Conservation (phyloP, 345 rosid genomes). For the Citropsis articulata region DNA sequence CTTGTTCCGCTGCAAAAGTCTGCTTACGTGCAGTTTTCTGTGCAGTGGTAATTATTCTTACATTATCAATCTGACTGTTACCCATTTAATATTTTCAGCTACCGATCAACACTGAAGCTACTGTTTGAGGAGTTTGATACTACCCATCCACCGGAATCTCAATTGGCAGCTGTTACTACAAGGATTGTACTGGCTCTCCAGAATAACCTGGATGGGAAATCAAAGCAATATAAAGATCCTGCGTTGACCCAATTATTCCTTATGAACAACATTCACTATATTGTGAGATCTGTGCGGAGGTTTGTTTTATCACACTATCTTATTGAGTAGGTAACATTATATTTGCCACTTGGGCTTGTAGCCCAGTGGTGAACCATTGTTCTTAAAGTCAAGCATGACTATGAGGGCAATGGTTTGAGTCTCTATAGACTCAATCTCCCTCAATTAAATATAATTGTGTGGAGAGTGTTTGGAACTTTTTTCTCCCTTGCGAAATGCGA, state of each 20-base stretch:
- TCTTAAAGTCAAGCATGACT: no score
- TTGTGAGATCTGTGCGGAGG: slow-evolving; percentile 97
- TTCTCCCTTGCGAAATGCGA: no score
- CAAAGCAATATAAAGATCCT: slow-evolving; percentile 95
- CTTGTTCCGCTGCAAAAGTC: not conserved
- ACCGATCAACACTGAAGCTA: slow-evolving; percentile 74
- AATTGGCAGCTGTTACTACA: slow-evolving; percentile 66
- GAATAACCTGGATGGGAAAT: slow-evolving; percentile 84
- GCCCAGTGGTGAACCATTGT: no score
- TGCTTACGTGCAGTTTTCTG: not conserved
- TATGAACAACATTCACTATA: slow-evolving; percentile 96
- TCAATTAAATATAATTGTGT: no score
- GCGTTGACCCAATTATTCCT: slow-evolving; percentile 89
- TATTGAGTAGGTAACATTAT: not conserved
- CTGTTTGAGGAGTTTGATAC: slow-evolving; percentile 77
- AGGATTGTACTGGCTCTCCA: slow-evolving; percentile 90
- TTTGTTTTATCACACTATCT: slow-evolving; percentile 26
- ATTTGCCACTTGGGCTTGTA: no score
- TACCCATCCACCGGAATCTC: slow-evolving; percentile 57
- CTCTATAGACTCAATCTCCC: no score
- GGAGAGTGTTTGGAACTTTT: no score
- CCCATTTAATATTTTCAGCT: slow-evolving; percentile 43
- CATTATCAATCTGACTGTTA: slow-evolving; percentile 15
- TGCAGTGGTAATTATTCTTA: not conserved
- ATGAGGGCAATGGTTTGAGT: no score